Percentiles rank a stretch among this genome's conserved stretches.
These are phyloP conservation scores for Lachancea cidri DNA, from an alignment of 805 yeast genomes.

Conservation along the genomic window DNA sequence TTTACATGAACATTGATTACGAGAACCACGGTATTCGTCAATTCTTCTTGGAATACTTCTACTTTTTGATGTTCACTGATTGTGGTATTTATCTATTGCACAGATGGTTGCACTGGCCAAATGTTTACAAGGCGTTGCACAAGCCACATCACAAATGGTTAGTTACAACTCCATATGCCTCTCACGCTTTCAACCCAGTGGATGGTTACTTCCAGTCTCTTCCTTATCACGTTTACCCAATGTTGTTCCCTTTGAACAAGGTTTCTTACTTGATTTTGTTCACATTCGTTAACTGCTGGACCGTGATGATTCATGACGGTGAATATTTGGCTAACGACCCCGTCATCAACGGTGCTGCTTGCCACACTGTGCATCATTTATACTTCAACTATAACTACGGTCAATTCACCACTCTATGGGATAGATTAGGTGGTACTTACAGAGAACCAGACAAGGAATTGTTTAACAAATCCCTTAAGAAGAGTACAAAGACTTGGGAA, in stretches of 20 bases:
- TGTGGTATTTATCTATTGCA: constrained; percentile 88
- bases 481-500: constrained; percentile 58
- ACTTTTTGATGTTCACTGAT: constrained; percentile 89
- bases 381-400: constrained; percentile 98
- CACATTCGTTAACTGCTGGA: constrained; percentile 94
- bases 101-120: constrained; percentile 90
- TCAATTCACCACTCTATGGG: constrained; percentile 98
- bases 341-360: constrained; percentile 93
- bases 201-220: constrained; percentile 92
- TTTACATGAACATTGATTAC: constrained; percentile 63
- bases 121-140: constrained; percentile 78
- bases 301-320: constrained; percentile 98
- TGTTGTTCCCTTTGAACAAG: constrained; percentile 89
- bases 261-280: constrained; percentile 74
- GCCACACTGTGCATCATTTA: constrained; percentile 94
- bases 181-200: constrained; percentile 97
- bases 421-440: constrained; percentile 89
- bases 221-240: constrained; percentile 91
- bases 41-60: constrained; percentile 60
- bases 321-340: constrained; percentile 92
- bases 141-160: constrained; percentile 99
- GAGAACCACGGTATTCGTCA: constrained; percentile 66
- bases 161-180: constrained; percentile 96
- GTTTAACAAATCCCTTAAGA: constrained; percentile 59
- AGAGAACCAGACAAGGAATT: constrained; percentile 86